Conservation (phyloP, 768 basidiomycete genomes). For the Obba rivulosa region DNA sequence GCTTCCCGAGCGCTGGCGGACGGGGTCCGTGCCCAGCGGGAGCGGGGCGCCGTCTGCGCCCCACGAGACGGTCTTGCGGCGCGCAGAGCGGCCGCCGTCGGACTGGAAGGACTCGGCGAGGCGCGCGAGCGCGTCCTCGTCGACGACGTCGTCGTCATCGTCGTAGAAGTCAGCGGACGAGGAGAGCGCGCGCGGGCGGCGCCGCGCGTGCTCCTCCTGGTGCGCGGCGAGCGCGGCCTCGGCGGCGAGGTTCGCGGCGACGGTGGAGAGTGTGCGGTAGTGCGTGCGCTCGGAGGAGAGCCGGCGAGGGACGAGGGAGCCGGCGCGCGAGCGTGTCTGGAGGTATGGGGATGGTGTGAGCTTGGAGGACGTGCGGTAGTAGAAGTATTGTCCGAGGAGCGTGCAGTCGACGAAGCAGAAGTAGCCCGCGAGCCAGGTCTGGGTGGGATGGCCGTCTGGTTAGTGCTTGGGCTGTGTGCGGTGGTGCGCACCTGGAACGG, state of each 20-base stretch:
- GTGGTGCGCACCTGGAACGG: constrained; percentile 77
- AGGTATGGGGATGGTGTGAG: constrained; percentile 27
- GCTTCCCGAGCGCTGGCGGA: constrained; percentile 2
- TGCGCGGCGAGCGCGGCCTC: constrained; percentile 67
- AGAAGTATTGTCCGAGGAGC: constrained; percentile 75
- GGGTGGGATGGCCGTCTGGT: neutral
- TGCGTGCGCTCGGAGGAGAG: constrained; percentile 52
- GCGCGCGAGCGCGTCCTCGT: constrained; percentile 47
- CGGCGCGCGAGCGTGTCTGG: constrained; percentile 38
- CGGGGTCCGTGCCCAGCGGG: constrained; percentile 7
- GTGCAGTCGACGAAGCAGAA: constrained; percentile 80
- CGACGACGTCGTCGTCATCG: constrained; percentile 39
- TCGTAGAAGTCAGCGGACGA: constrained; percentile 18
- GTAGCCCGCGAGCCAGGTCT: constrained; percentile 91
- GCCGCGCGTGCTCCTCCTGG: constrained; percentile 39
- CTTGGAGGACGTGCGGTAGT: constrained; percentile 50
- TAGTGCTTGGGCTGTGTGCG: neutral
- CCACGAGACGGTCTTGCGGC: constrained; percentile 61
- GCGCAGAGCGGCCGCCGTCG: constrained; percentile 45
- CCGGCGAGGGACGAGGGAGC: constrained; percentile 36
- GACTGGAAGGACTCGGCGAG: constrained; percentile 78
- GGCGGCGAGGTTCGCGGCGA: constrained; percentile 68
- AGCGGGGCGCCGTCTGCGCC: constrained; percentile 41
- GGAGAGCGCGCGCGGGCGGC: constrained; percentile 13
- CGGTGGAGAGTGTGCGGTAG: constrained; percentile 64